These are phyloP conservation scores for Erythrophleum ivorense DNA, from an alignment of 331 rosid genomes.

Conservation along the genomic window DNA sequence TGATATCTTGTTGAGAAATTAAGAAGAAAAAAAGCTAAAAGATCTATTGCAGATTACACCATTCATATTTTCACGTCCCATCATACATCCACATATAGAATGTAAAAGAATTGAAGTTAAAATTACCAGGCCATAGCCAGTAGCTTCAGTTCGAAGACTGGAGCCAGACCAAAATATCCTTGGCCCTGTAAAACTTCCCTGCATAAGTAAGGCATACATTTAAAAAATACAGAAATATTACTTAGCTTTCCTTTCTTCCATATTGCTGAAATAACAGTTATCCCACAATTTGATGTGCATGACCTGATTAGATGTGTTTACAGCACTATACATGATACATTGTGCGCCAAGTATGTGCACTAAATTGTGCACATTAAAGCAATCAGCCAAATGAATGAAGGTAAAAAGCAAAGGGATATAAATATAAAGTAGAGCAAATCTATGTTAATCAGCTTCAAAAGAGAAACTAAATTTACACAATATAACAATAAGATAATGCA, in stretches of 20 bases:
- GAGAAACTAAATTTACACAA: not conserved
- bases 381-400: slow-evolving; percentile 1
- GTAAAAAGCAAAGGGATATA: slow-evolving; percentile 1
- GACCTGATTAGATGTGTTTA: slow-evolving; percentile 26
- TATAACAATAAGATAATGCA: not conserved
- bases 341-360: not conserved
- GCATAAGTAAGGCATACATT: slow-evolving; percentile 70
- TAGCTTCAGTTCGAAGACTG: slow-evolving; percentile 99
- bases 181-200: slow-evolving; percentile 99
- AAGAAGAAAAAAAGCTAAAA: not conserved
- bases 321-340: slow-evolving; percentile 13
- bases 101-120: slow-evolving; percentile 36
- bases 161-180: slow-evolving; percentile 99
- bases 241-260: slow-evolving; percentile 21
- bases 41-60: slow-evolving; percentile 1
- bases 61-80: slow-evolving; percentile 32
- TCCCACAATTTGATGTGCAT: slow-evolving; percentile 20
- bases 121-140: slow-evolving; percentile 99
- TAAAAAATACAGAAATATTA: slow-evolving; percentile 44
- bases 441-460: not conserved
- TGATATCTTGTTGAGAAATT: slow-evolving; percentile 25
- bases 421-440: not conserved
- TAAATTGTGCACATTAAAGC: not conserved
- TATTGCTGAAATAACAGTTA: slow-evolving; percentile 16
- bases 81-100: slow-evolving; percentile 21